Conservation (phyloP, 179 eudicot genomes). For the Actinidia arguta region DNA sequence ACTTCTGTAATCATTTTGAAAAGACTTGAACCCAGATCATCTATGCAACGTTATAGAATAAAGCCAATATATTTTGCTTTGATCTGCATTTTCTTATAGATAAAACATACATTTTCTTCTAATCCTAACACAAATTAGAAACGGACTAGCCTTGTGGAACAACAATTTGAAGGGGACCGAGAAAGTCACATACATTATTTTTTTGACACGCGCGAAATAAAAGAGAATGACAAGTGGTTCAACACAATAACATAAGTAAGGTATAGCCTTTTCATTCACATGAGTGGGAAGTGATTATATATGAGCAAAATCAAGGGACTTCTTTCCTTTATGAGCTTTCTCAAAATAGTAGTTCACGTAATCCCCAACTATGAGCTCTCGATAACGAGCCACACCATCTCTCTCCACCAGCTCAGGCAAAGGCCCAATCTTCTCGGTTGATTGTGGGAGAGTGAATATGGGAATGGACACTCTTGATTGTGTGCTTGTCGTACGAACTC, state of each 20-base stretch:
- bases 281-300: neutral
- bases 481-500: constrained; percentile 39
- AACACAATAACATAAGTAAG: neutral
- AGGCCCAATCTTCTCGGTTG: constrained; percentile 31
- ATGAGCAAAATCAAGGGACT: constrained; percentile 38
- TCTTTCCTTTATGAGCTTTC: constrained; percentile 41
- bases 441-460: constrained; percentile 25
- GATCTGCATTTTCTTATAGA: too few species aligned
- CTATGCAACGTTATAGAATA: too few species aligned
- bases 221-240: too few species aligned
- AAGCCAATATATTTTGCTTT: too few species aligned
- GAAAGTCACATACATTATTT: too few species aligned
- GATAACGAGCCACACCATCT: constrained; percentile 35
- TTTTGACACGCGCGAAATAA: too few species aligned
- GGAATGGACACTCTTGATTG: constrained; percentile 44
- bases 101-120: too few species aligned
- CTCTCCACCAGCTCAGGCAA: constrained; percentile 36
- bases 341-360: constrained; percentile 39
- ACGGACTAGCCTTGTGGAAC: neutral
- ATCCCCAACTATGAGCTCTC: constrained; percentile 26
- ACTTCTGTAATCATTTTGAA: too few species aligned
- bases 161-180: neutral
- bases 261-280: neutral
- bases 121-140: too few species aligned
- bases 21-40: too few species aligned